Conservation (phyloP, 176 grass and related monocot species). For the Hordeum marinum region DNA sequence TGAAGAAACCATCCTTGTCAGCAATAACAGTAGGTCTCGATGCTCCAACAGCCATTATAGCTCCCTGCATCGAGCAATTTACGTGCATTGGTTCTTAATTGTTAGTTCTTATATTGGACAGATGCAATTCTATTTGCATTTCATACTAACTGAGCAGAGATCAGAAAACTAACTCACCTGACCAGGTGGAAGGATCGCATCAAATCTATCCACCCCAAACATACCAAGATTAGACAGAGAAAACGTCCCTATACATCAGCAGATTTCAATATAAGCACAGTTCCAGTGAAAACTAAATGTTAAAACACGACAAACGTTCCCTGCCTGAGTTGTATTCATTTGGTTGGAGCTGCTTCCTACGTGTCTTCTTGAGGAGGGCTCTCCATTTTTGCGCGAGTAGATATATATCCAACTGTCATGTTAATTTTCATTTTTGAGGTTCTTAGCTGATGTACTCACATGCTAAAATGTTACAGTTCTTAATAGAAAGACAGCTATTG, state of each 20-base stretch:
- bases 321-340: slow-evolving; percentile 84
- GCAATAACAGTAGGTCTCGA: slow-evolving; percentile 65
- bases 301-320: not conserved
- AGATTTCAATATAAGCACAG: slow-evolving; percentile 12
- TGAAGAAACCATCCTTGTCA: slow-evolving; percentile 74
- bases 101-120: not conserved
- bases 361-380: slow-evolving; percentile 75
- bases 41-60: slow-evolving; percentile 96
- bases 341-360: slow-evolving; percentile 80
- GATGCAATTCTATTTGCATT: slow-evolving; percentile 8
- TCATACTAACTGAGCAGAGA: not conserved
- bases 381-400: slow-evolving; percentile 83
- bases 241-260: slow-evolving; percentile 69
- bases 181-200: slow-evolving; percentile 97
- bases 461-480: not conserved
- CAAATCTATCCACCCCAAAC: slow-evolving; percentile 95
- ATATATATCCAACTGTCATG: slow-evolving; percentile 83
- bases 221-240: slow-evolving; percentile 90
- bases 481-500: not conserved
- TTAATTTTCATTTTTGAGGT: not conserved
- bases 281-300: not conserved
- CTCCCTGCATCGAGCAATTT: slow-evolving; percentile 54
- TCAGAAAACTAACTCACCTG: slow-evolving; percentile 55
- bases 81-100: not conserved
- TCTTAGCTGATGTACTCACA: not conserved